These are phyloP conservation scores for Porogramme epimiltina DNA, from an alignment of 1,284 basidiomycete genomes.

Conservation along the genomic window DNA sequence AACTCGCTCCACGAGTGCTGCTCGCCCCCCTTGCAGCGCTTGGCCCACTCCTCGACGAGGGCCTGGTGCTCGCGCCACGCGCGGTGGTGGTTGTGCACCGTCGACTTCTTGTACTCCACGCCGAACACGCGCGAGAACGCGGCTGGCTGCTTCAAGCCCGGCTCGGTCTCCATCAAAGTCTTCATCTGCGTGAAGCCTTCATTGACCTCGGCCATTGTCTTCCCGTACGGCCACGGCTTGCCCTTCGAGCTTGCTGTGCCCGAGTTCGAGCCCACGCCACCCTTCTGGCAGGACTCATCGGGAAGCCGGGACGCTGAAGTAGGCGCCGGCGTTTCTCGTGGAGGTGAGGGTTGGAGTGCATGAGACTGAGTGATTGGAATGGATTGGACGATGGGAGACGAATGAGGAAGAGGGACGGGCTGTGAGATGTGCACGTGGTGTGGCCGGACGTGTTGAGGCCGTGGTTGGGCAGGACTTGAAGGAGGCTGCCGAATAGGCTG, in stretches of 20 bases:
- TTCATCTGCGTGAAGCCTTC: slow-evolving; percentile 61
- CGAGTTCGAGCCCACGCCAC: no score
- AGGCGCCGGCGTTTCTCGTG: not conserved
- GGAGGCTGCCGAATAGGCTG: no score
- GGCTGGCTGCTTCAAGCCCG: slow-evolving; percentile 51
- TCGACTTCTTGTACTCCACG: slow-evolving; percentile 67
- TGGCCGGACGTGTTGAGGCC: no score
- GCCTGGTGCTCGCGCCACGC: slow-evolving; percentile 56
- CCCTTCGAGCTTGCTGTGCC: slow-evolving; percentile 40
- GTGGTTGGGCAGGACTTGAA: no score
- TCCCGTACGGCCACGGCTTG: slow-evolving; percentile 74
- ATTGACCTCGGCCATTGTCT: slow-evolving; percentile 62
- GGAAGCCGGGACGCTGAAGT: no score
- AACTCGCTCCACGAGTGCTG: slow-evolving; percentile 61
- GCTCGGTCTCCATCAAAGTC: slow-evolving; percentile 42
- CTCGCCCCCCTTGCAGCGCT: slow-evolving; percentile 51
- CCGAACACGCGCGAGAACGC: slow-evolving; percentile 70
- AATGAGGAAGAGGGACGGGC: no score
- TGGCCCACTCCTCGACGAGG: slow-evolving; percentile 51
- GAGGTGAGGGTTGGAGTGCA: not conserved
- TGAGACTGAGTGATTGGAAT: not conserved
- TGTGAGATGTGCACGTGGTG: no score
- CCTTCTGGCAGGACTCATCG: not conserved
- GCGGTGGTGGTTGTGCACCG: slow-evolving; percentile 65
- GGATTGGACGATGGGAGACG: no score